Conservation (phyloP, 352 stramenopile species). For the Phytophthora sp. region DNA sequence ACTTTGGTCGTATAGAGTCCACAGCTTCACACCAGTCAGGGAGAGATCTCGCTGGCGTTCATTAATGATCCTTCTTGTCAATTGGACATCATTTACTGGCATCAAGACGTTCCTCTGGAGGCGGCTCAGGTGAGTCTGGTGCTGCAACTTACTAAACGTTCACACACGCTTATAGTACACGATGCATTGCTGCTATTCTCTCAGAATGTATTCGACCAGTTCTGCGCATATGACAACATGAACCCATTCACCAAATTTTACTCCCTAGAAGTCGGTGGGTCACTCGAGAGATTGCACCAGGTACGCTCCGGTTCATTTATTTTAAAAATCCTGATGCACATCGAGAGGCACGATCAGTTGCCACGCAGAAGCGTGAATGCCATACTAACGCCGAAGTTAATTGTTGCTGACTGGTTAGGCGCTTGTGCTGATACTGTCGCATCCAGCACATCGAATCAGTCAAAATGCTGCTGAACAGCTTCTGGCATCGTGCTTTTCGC, state of each 20-base stretch:
- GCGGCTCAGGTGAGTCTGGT: conserved; percentile 39
- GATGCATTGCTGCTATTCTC: conserved; percentile 1
- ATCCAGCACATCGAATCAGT: conserved; percentile 52
- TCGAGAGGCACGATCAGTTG: conserved; percentile 9
- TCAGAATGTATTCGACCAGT: conserved; percentile 49
- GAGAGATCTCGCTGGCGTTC: conserved; percentile 31
- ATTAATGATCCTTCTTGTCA: conserved; percentile 38
- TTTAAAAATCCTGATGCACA: conserved; percentile 32
- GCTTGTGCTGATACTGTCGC: conserved; percentile 56
- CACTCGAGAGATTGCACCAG: conserved; percentile 63
- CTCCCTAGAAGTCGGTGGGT: conserved; percentile 55
- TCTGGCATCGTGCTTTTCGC: conserved; percentile 43
- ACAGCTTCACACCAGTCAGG: conserved; percentile 21
- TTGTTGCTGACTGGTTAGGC: conserved; percentile 39
- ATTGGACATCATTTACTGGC: conserved; percentile 61
- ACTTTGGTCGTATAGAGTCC: conserved; percentile 23
- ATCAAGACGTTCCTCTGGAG: conserved; percentile 40
- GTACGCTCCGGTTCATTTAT: conserved; percentile 39
- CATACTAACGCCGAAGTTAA: conserved; percentile 21
- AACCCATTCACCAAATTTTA: conserved; percentile 56
- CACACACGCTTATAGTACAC: too few relatives aligned
- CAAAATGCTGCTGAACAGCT: conserved; percentile 57
- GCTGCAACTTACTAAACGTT: not conserved
- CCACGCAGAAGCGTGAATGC: conserved; percentile 3
- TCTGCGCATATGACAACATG: conserved; percentile 52